A percentile compares a stretch with the other conserved stretches of the same genome.
Conservation (phyloP, 495 filamentous ascomycete genomes). For the Penicillium parvum region DNA sequence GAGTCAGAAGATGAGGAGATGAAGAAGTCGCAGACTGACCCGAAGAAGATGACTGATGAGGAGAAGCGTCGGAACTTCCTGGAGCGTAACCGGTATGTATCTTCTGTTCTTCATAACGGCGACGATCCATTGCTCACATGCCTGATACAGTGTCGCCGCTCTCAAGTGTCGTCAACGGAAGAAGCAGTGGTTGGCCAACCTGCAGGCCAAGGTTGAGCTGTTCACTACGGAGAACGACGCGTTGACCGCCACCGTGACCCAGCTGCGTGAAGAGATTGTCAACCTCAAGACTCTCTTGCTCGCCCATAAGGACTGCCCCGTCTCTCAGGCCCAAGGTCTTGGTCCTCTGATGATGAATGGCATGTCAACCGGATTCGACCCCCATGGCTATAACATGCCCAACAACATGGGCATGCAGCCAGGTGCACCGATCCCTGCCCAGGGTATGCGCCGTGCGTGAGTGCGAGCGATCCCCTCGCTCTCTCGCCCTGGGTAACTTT, state of each 20-base stretch:
- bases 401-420: constrained; percentile 39
- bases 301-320: constrained; percentile 94
- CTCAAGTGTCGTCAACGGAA: constrained; percentile 97
- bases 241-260: constrained; percentile 74
- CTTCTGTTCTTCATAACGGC: neutral
- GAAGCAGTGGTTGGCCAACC: constrained; percentile 97
- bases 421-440: constrained; percentile 35
- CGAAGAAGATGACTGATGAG: constrained; percentile 96
- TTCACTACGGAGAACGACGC: constrained; percentile 88
- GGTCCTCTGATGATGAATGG: constrained; percentile 63
- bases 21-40: constrained; percentile 34
- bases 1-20: constrained; percentile 55
- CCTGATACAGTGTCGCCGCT: constrained; percentile 83
- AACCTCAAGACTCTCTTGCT: constrained; percentile 90
- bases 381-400: constrained; percentile 36
- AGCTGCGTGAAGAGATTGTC: constrained; percentile 88
- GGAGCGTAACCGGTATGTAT: constrained; percentile 87
- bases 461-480: neutral
- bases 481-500: constrained; percentile 2
- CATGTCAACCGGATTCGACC: constrained; percentile 36
- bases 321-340: constrained; percentile 82
- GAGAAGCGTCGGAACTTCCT: constrained; percentile 98
- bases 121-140: constrained; percentile 14
- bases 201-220: constrained; percentile 91
- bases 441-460: constrained; percentile 35